Conservation (phyloP, 164 flowering plant species). For the Umbilicus rupestris region DNA sequence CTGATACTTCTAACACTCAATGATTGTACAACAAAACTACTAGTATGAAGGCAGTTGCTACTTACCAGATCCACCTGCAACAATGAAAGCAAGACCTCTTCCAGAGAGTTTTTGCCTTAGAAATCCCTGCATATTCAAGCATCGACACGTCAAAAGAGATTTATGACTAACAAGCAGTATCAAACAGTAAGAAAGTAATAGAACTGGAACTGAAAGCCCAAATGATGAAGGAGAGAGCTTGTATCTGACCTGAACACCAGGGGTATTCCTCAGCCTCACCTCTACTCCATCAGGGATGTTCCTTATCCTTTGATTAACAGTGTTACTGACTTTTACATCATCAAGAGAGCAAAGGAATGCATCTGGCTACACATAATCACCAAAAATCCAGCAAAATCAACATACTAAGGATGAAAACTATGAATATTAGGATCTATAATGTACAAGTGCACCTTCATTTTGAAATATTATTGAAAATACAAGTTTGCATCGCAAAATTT, state of each 20-base stretch:
- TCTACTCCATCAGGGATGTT: slow-evolving; percentile 55
- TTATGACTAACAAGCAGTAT: not conserved
- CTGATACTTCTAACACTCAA: not conserved
- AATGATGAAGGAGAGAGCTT: not conserved
- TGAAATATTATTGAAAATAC: no score
- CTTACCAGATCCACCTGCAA: slow-evolving; percentile 95
- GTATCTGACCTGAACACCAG: not conserved
- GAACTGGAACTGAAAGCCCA: not conserved
- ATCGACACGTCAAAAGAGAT: slow-evolving; percentile 1
- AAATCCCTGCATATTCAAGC: slow-evolving; percentile 44
- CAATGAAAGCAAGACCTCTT: slow-evolving; percentile 87
- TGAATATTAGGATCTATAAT: no score
- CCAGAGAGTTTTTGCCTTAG: slow-evolving; percentile 85
- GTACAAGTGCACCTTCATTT: not conserved
- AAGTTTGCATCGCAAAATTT: no score
- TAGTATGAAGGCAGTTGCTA: not conserved
- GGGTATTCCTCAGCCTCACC: slow-evolving; percentile 34
- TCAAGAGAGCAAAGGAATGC: slow-evolving; percentile 92
- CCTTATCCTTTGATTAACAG: slow-evolving; percentile 71
- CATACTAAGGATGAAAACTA: not conserved
- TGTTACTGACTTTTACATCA: slow-evolving; percentile 79
- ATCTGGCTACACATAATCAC: slow-evolving; percentile 73
- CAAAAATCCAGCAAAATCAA: not conserved
- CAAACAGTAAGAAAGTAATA: not conserved
- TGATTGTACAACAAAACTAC: not conserved